Base-by-base conservation (phyloP, 306 rosid genomes). In the Begonia fuchsioides region DNA sequence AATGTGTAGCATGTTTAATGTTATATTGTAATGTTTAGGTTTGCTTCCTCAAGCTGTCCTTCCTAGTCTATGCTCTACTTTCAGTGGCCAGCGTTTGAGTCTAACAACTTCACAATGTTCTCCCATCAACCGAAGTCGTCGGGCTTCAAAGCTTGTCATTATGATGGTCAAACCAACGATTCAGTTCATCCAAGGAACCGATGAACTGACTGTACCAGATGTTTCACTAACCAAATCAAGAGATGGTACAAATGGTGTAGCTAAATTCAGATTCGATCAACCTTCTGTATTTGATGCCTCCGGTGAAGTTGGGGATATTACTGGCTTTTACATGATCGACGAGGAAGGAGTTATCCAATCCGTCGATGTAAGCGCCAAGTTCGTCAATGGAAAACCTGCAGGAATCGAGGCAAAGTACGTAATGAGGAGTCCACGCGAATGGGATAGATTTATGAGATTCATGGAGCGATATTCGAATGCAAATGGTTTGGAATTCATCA, bases 361-460 rank as follows among this genome's bases (percentile, higher is more conserved):
- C 0, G 96, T 86, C 60, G 98, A 92, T 72, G 98, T 92, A 43
- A 92, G 14, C 58, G 98, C 98, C 52, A 92, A 86, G 55, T 92
- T 92, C 54, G 67, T 92, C 53, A 92, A 92, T 17, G 98, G 98
- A 38, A 92, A 75, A 66, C 99, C 96, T 40, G 86, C 99, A 0
- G 76, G 83, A 19, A 68, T 92, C 49, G 96, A 85, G 65, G 99
- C 99, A 7, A 92, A 82, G 93, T 86, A 82, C 43, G 14, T 80
- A 52, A 92, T 92, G 99, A 57, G 99, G 52, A 70, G 60, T 17
- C 80, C 96, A 0, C 40, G 83, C 12, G 96, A 92, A 1, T 92
- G 99, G 99, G 99, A 92, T 60, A 77, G 99, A 43, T 92, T 92
- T 74, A 92, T 92, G 99, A 77, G 99, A 68, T 92, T 92, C 83